These are phyloP conservation scores for Alloteropsis angusta DNA, from an alignment of 202 grass and related monocot genomes.

Conservation along the genomic window DNA sequence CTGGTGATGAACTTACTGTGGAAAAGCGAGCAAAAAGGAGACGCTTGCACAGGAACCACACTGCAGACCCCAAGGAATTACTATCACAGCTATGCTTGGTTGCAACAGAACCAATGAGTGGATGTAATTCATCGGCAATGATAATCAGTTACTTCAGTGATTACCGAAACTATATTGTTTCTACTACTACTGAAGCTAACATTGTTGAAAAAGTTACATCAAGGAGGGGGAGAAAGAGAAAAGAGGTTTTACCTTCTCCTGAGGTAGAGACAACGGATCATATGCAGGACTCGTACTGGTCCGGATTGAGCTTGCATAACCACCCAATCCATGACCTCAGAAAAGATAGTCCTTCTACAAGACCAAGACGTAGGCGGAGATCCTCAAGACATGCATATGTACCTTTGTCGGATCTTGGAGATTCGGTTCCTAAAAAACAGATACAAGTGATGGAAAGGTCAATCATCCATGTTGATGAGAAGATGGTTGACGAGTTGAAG, in stretches of 20 bases:
- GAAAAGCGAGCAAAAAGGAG: slow-evolving; percentile 58
- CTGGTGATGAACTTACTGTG: slow-evolving; percentile 31
- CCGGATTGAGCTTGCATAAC: slow-evolving; percentile 49
- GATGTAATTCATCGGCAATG: slow-evolving; percentile 31
- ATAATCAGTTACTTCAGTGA: slow-evolving; percentile 71
- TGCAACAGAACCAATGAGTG: slow-evolving; percentile 54
- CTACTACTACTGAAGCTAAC: slow-evolving; percentile 46
- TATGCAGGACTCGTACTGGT: slow-evolving; percentile 91
- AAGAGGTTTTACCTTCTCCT: slow-evolving; percentile 34
- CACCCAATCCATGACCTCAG: slow-evolving; percentile 37
- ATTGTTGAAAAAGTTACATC: slow-evolving; percentile 45
- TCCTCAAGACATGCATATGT: slow-evolving; percentile 24
- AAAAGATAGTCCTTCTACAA: slow-evolving; percentile 35
- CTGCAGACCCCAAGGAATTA: slow-evolving; percentile 56
- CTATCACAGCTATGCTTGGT: slow-evolving; percentile 48
- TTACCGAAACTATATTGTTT: slow-evolving; percentile 70
- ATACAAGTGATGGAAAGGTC: slow-evolving; percentile 56
- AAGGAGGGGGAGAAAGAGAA: slow-evolving; percentile 74
- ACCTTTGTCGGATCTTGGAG: slow-evolving; percentile 36
- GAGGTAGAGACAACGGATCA: slow-evolving; percentile 52
- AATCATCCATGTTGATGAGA: slow-evolving; percentile 68
- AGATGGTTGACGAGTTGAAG: slow-evolving; percentile 58
- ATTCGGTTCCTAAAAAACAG: slow-evolving; percentile 34
- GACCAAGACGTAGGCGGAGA: slow-evolving; percentile 46
- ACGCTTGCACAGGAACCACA: slow-evolving; percentile 47